Evolutionary conservation across 1,284 basidiomycete species (phyloP), one percentile per base, ranked within the genome.

Genomic region (Cryptococcus depauperatus): DNA sequence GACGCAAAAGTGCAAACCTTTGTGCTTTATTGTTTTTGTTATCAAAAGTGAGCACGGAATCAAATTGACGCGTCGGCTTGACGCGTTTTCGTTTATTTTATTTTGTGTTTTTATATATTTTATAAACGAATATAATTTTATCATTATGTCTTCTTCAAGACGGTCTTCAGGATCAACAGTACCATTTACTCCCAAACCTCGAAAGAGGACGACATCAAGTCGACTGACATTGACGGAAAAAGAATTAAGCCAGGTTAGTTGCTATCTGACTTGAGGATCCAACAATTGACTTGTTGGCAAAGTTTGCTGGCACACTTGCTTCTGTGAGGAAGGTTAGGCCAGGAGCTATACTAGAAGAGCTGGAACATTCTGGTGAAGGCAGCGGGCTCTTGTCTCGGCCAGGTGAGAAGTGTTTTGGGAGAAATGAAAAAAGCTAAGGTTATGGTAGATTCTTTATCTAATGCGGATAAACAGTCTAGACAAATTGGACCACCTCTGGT

Each of bases 181-280:
- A 1, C 66, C 66, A 0, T 68, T 68, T 47, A 68, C 66, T 2
- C 66, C 66, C 34, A 57, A 57, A 37, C 63, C 64, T 6, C 48
- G 56, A 8, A 52, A 58, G 44, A 48, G 58, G 26, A 43, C 51
- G 11, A 56, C 51, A 35, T 55, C 50, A 30, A 52, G 51, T 29
- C 42, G 54, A n/a, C 39, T 49, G 5, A 53, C 44, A 4, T 43
- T 64, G 18, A 58, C 57, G 3, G 53, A 61, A 5, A 54, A 50
- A 43, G 57, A 62, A 41, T 41, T 59, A 29, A 57, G 56, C 35
- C 50, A 64, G 53, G 57, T 68, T 47, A 51, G 62, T 60, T 47
- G 21, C 47, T 34, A 23, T 30, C 13, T 35, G 13, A 11, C 18
- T 33, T 1, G 4, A 25, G 7, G 6, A 19, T 25, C 8, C 11